Base-by-base conservation (phyloP, 495 filamentous ascomycete genomes). In the Glutinoglossum americanum region DNA sequence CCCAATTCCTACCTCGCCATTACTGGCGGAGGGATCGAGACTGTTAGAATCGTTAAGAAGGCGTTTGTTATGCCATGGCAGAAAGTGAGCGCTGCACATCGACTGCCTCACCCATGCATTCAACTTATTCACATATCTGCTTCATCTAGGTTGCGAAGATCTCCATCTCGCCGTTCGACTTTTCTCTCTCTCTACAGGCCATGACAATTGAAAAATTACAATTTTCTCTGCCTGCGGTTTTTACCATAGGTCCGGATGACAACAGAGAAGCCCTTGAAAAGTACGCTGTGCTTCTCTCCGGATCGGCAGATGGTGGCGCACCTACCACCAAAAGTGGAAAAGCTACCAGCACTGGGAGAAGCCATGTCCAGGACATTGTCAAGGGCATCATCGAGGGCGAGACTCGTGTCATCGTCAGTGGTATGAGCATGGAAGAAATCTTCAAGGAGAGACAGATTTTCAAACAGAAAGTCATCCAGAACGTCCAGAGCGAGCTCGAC, bases 331-430 rank as follows among this genome's bases (percentile, higher is more conserved):
- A 66, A 33, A n/a, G 6, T 8, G 11, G 47, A 10, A 44, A 27
- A 39, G 57, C 64, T n/a, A 61, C 67, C 21, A 59, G 65, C 0
- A 66, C 69, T 25, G 71, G 75, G n/a, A 71, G 71, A 15, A 74
- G 75, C 54, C 83, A 88, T 67, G 81, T 88, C 33, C 83, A 88
- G 66, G 81, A 84, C 64, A 92, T 89, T 58, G 83, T 89, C 60
- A 89, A 85, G 70, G 86, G 86, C 58, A 86, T 92, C 68, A 89
- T 92, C 64, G 85, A 89, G 67, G 86, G 86, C 54, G 86, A 92
- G 66, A 87, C 84, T 8, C 76, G 85, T 51, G 81, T 83, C 26
- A 76, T 89, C 51, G 84, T 92, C 33, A 82, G 78, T 3, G 77
- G 74, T 58, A 87, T 88, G 83, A 85, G 84, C 13, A 87, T 89